Percentiles rank a stretch among this genome's conserved stretches.
phyloP scores from a whole-genome alignment of 129 eudicot genomes.

The Logfia minima region DNA sequence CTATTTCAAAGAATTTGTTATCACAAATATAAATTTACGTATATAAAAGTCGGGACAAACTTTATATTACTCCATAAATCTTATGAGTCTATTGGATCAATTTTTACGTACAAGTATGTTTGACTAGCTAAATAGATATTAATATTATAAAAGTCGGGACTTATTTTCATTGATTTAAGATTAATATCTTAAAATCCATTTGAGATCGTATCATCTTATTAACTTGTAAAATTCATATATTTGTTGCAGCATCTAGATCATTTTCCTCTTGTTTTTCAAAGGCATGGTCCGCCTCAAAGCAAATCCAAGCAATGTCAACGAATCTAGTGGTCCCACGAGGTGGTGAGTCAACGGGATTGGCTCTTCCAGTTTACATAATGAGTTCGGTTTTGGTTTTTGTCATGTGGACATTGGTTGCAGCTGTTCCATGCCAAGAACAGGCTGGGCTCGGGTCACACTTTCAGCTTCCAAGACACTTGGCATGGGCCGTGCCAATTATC shows the following conservation, averaged over 20 bases:
- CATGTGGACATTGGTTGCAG: slow-evolving; percentile 80
- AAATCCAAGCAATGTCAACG: slow-evolving; percentile 67
- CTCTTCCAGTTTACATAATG: slow-evolving; percentile 67
- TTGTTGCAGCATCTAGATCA: slow-evolving; percentile 32
- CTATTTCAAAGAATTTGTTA: too few species aligned
- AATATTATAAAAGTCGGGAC: too few species aligned
- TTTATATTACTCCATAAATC: too few species aligned
- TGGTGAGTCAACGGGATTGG: slow-evolving; percentile 62
- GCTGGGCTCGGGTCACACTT: slow-evolving; percentile 50
- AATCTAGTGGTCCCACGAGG: slow-evolving; percentile 80
- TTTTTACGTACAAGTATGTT: too few species aligned
- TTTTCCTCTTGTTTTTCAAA: slow-evolving; percentile 53
- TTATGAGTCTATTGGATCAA: too few species aligned
- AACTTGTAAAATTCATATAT: neutral
- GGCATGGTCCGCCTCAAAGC: slow-evolving; percentile 83
- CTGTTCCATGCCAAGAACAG: slow-evolving; percentile 78
- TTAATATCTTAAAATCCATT: too few species aligned
- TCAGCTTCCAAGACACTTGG: slow-evolving; percentile 50
- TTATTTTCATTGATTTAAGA: too few species aligned
- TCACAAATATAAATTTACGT: too few species aligned
- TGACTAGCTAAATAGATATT: too few species aligned
- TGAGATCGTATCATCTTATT: neutral
- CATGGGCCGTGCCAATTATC: slow-evolving; percentile 62
- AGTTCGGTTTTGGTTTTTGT: slow-evolving; percentile 60
- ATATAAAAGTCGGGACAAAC: too few species aligned